These are phyloP conservation scores for Solanum tacnaense DNA, from an alignment of 257 asterid species.

Conservation along the genomic window DNA sequence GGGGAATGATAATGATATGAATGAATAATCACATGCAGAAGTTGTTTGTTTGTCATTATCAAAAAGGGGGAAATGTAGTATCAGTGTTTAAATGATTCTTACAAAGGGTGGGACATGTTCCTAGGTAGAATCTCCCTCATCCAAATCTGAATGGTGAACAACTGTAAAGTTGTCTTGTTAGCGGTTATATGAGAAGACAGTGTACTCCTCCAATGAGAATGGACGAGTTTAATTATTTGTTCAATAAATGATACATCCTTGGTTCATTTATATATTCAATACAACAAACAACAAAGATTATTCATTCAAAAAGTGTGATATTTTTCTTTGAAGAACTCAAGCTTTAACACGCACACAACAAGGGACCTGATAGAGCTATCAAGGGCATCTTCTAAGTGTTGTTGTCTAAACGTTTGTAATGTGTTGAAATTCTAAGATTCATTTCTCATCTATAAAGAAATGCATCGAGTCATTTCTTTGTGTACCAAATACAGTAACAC, in stretches of 20 bases:
- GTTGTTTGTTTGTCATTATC: not conserved
- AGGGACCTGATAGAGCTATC: no score
- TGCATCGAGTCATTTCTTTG: not conserved
- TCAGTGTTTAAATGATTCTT: no score
- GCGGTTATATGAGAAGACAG: not conserved
- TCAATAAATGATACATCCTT: rapidly evolving
- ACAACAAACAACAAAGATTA: no score
- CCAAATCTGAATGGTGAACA: not conserved
- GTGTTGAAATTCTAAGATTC: no score
- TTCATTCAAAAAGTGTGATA: no score
- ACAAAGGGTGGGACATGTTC: not conserved
- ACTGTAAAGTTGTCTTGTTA: not conserved
- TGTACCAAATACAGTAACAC: not conserved
- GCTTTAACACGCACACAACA: no score
- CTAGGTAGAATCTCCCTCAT: not conserved
- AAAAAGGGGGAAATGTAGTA: not conserved
- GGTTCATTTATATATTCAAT: not conserved
- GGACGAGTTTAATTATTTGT: not conserved
- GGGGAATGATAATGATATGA: not conserved
- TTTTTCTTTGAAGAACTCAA: no score
- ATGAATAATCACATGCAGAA: not conserved
- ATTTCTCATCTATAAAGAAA: not conserved
- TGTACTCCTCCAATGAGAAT: not conserved
- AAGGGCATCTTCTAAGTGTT: no score
- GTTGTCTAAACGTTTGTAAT: no score